Base-by-base conservation (phyloP, 2,329 filamentous ascomycete genomes). In the Fusarium chuoi region DNA sequence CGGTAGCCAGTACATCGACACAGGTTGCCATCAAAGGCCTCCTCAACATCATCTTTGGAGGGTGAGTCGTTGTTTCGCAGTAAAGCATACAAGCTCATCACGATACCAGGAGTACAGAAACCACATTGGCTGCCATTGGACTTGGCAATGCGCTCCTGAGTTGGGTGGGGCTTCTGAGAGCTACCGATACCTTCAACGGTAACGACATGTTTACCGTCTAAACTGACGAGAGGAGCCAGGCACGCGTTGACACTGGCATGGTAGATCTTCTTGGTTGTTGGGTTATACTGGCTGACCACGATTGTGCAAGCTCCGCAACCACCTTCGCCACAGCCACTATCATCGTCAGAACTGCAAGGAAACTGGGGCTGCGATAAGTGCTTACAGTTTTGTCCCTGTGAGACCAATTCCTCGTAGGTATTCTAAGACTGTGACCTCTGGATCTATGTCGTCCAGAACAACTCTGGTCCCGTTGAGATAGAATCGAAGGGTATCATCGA, bases 161-260 rank as follows among this genome's bases (percentile, higher is more conserved):
- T 87, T 5, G 96, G 94, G 84, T 99, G 96, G 10, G 96, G 96
- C 46, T 88, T 90, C 81, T 96, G 92, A 35, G 94, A 91, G 81
- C 93, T 94, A 17, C 96, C 96, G 78, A 99, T 98, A 12, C 96
- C 96, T 83, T 99, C 96, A 45, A 99, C 92, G 7, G 96, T 99
- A 80, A 99, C 95, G 79, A 98, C 94, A 88, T 99, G 96, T 82
- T 99, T 99, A 49, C 96, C 96, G 81, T 98, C 96, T 48, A 98
- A 89, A 78, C 95, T 97, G 75, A 95, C 93, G 52, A 99, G 88
- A 12, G 96, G 96, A 17, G 96, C 96, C 59, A 99, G 87, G 81
- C 96, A 99, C 46, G 96, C 96, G 81, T 99, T 99, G 68, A 98
- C 94, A 61, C 94, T 97, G 65, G 96, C 96, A 86, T 99, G 96